Evolutionary conservation across 371 early-diverging fungal genomes (phyloP).

Genomic region (Mortierella sp.): DNA sequence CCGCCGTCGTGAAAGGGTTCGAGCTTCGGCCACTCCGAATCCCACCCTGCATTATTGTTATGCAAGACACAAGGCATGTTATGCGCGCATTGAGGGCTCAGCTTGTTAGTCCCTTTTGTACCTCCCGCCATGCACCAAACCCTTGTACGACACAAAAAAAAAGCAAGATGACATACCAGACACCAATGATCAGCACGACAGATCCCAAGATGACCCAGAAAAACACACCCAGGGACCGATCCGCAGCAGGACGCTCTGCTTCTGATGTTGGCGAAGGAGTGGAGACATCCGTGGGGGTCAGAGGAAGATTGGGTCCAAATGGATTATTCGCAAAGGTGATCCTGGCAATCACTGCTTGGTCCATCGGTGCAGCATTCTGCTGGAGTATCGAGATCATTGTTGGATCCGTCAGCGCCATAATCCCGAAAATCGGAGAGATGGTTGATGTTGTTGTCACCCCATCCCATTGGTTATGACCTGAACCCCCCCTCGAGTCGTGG

Average conservation of each 20-base stretch:
- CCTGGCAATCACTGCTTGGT: conserved; percentile 34
- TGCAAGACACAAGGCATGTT: not conserved
- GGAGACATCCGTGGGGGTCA: not conserved
- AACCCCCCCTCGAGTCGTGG: not conserved
- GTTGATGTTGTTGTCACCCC: not conserved
- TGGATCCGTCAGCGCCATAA: conserved; percentile 34
- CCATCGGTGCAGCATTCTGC: conserved; percentile 5
- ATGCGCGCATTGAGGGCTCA: conserved; percentile 2
- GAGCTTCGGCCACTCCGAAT: conserved; percentile 44
- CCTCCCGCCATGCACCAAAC: not conserved
- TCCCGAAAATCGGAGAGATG: conserved; percentile 6
- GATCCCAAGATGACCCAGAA: conserved; percentile 46
- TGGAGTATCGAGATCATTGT: conserved; percentile 17
- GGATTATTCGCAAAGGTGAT: conserved; percentile 30
- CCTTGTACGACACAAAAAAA: not conserved
- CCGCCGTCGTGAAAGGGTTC: conserved; percentile 22
- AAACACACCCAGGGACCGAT: conserved; percentile 36
- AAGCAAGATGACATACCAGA: conserved; percentile 27
- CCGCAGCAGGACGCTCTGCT: conserved; percentile 17
- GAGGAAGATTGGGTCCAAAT: not conserved
- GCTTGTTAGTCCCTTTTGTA: not conserved
- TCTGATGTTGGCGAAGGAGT: not conserved
- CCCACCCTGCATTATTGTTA: conserved; percentile 27
- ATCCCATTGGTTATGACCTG: not conserved
- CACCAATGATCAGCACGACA: conserved; percentile 35